Conservation (phyloP, 306 rosid species). For the Calophaca sinica region DNA sequence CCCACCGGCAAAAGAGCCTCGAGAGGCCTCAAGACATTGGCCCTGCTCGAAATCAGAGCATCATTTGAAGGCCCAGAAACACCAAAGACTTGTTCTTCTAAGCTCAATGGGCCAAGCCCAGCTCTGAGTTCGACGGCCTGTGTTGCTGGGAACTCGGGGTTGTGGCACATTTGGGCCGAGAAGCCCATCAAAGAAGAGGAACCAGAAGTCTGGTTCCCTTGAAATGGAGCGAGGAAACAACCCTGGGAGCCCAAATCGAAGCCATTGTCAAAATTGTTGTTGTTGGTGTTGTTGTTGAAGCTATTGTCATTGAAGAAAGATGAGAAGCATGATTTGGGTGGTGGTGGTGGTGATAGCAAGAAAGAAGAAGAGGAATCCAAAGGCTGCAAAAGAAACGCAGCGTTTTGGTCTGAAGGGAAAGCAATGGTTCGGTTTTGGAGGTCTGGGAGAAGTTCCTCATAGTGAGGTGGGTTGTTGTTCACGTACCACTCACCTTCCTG, state of each 20-base stretch:
- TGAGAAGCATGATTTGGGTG: conserved; percentile 53
- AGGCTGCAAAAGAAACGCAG: conserved; percentile 45
- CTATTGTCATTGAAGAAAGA: conserved; percentile 46
- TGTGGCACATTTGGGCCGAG: conserved; percentile 48
- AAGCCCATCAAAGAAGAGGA: conserved; percentile 55
- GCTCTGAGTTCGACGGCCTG: background rate
- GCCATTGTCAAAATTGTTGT: conserved; percentile 54
- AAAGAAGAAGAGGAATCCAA: conserved; percentile 69
- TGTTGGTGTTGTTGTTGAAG: background rate
- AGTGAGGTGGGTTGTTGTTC: conserved; percentile 43
- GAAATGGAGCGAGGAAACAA: conserved; percentile 50
- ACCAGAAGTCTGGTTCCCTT: conserved; percentile 43
- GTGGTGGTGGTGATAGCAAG: conserved; percentile 46
- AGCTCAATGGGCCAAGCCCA: conserved; percentile 18
- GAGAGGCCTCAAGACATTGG: conserved; percentile 53
- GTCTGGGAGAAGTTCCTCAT: too few species aligned
- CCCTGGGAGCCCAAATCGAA: conserved; percentile 60
- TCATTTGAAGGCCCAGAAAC: conserved; percentile 46
- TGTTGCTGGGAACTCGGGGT: conserved; percentile 49
- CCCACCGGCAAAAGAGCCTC: conserved; percentile 56
- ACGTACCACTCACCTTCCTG: conserved; percentile 70
- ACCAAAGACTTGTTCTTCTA: conserved; percentile 32
- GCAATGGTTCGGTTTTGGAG: conserved; percentile 37
- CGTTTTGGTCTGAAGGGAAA: conserved; percentile 48
- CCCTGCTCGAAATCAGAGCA: conserved; percentile 54